Percentiles rank a stretch among this genome's conserved stretches.
Evolutionary conservation across 257 asterid species (phyloP).

Genomic region (Cinchona pubescens): DNA sequence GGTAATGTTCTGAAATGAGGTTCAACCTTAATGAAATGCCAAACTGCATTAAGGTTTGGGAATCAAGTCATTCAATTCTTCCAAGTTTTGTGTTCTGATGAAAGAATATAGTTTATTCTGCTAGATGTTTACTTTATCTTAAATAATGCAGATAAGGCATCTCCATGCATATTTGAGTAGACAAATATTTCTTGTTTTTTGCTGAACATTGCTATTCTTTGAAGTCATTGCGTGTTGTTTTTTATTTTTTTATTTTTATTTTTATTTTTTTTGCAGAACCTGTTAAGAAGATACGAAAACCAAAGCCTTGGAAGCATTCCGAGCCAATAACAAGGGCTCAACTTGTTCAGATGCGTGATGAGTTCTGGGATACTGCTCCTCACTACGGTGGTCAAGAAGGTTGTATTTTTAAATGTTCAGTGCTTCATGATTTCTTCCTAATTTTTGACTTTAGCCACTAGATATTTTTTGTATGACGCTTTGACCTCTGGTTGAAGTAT

Average conservation of each 20-base stretch:
- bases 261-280: slow-evolving; percentile 26
- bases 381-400: slow-evolving; percentile 84
- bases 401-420: slow-evolving; percentile 15
- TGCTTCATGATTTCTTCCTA: not conserved
- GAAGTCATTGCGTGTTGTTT: not conserved
- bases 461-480: not conserved
- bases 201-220: slow-evolving; percentile 1
- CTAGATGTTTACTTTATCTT: not conserved
- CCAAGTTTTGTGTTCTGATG: not conserved
- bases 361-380: slow-evolving; percentile 94
- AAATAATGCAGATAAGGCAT: not conserved
- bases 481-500: slow-evolving; percentile 1
- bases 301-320: slow-evolving; percentile 84
- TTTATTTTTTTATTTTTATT: not conserved
- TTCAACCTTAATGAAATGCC: not conserved
- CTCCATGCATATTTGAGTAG: not conserved
- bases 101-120: not conserved
- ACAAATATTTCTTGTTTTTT: not conserved
- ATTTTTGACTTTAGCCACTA: not conserved
- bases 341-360: slow-evolving; percentile 68
- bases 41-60: not conserved
- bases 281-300: slow-evolving; percentile 54
- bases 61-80: not conserved
- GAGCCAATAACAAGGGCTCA: slow-evolving; percentile 70
- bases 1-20: not conserved